phyloP scores from a whole-genome alignment of 1,284 basidiomycete genomes.

The Gomphus sp. region DNA sequence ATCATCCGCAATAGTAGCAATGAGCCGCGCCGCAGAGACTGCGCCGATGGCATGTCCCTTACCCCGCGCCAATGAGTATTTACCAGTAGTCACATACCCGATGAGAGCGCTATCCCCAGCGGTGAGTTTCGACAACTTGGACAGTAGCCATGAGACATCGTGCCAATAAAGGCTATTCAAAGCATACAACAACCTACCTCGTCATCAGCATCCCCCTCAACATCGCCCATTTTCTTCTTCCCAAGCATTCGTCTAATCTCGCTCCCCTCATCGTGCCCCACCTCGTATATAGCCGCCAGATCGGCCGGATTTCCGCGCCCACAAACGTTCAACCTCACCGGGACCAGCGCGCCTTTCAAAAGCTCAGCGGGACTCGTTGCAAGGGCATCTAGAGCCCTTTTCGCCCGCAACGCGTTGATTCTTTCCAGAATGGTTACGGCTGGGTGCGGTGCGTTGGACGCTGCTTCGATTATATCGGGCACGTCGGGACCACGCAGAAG shows the following conservation, averaged over 20 bases:
- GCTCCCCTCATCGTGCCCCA: slow-evolving; percentile 41
- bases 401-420: slow-evolving; percentile 50
- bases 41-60: slow-evolving; percentile 67
- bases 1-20: slow-evolving; percentile 44
- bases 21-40: slow-evolving; percentile 45
- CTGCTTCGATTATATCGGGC: slow-evolving; percentile 33
- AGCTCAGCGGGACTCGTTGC: slow-evolving; percentile 30
- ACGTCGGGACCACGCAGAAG: slow-evolving; percentile 51
- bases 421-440: slow-evolving; percentile 37
- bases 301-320: slow-evolving; percentile 67
- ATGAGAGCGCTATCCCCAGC: slow-evolving; percentile 41
- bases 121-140: slow-evolving; percentile 35
- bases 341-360: slow-evolving; percentile 51
- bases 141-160: background rate
- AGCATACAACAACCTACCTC: slow-evolving; percentile 26
- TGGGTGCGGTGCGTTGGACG: slow-evolving; percentile 32
- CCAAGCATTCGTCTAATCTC: slow-evolving; percentile 23
- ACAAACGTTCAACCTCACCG: slow-evolving; percentile 50
- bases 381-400: slow-evolving; percentile 38
- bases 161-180: background rate
- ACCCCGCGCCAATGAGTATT: slow-evolving; percentile 69
- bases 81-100: slow-evolving; percentile 76
- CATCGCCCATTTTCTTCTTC: slow-evolving; percentile 1
- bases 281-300: slow-evolving; percentile 58
- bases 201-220: slow-evolving; percentile 6